These are phyloP conservation scores for Phialophora verrucosa DNA, from an alignment of 2,329 filamentous ascomycete species.

Conservation along the genomic window DNA sequence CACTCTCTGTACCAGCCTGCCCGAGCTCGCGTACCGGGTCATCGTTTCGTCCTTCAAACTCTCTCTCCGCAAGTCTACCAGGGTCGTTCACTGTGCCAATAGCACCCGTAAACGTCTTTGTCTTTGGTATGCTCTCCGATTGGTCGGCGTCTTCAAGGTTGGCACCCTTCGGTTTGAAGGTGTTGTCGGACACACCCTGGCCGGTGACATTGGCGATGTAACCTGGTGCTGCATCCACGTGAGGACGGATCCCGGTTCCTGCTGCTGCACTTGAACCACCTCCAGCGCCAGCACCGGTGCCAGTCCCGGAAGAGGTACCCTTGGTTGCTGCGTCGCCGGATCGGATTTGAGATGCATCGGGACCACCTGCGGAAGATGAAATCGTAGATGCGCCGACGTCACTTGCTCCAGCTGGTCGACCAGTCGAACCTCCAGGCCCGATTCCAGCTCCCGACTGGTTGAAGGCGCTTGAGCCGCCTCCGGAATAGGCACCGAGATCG, in stretches of 20 bases:
- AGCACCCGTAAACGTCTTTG: constrained; percentile 58
- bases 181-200: constrained; percentile 38
- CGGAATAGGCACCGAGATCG: constrained; percentile 46
- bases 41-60: constrained; percentile 43
- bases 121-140: constrained; percentile 44
- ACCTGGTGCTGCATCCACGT: constrained; percentile 38
- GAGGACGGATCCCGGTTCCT: constrained; percentile 18
- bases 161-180: constrained; percentile 57
- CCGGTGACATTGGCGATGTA: constrained; percentile 38
- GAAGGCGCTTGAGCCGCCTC: constrained; percentile 29
- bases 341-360: constrained; percentile 35
- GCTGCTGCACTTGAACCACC: background rate
- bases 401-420: constrained; percentile 21
- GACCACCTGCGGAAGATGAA: constrained; percentile 31
- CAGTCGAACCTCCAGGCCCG: constrained; percentile 25
- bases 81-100: constrained; percentile 64
- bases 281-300: background rate
- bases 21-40: constrained; percentile 29
- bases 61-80: constrained; percentile 53
- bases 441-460: constrained; percentile 31
- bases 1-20: constrained; percentile 39
- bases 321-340: constrained; percentile 13
- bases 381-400: constrained; percentile 28
- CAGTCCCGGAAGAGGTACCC: background rate
- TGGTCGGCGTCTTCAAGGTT: constrained; percentile 55